Evolutionary conservation across 1,139 yeast genomes (phyloP), one percentile per base, ranked within the genome.

Genomic region (Saccharomyces hybrid): DNA sequence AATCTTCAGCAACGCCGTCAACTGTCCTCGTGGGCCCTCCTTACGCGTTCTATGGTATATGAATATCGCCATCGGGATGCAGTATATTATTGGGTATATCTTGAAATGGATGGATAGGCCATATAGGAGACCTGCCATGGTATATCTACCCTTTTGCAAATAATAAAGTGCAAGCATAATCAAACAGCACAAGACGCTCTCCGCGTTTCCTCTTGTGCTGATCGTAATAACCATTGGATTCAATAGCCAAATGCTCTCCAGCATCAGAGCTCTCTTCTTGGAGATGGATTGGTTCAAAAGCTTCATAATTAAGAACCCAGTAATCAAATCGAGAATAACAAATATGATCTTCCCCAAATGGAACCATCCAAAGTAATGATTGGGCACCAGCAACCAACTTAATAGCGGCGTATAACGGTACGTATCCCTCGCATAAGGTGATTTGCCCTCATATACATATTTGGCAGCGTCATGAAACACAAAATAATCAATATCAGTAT

Each of bases 221-320:
- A 93, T 93, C 1, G 96, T 90, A 32, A 87, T 82, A 0, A 91
- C 99, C 95, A 93, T 88, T 11, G 99, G 99, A 69, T 93, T 93
- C 62, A 89, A 75, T 46, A 93, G 75, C 99, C 99, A 93, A 3
- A 90, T 74, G 0, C 86, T 73, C n/a, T 59, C 71, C 56, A 82
- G 75, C 11, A 75, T 53, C 24, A 76, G 16, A 28, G 51, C 32
- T 61, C 19, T 76, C 74, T 51, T 73, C 64, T 70, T 62, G 4
- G 71, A 66, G 5, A 48, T 12, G 53, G 58, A 50, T 60, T 61
- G 48, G 51, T 59, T 56, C 50, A 83, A 67, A 8, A 84, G 68
- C 56, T 74, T 72, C 52, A 80, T 65, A 48, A 89, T 82, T 52
- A 91, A 69, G 50, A 76, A 68, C 0, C 99, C 99, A 0, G 98